Percentiles rank a stretch among this genome's conserved stretches.
phyloP scores from a whole-genome alignment of 2,329 filamentous ascomycete species.

The Aureobasidium melanogenum region DNA sequence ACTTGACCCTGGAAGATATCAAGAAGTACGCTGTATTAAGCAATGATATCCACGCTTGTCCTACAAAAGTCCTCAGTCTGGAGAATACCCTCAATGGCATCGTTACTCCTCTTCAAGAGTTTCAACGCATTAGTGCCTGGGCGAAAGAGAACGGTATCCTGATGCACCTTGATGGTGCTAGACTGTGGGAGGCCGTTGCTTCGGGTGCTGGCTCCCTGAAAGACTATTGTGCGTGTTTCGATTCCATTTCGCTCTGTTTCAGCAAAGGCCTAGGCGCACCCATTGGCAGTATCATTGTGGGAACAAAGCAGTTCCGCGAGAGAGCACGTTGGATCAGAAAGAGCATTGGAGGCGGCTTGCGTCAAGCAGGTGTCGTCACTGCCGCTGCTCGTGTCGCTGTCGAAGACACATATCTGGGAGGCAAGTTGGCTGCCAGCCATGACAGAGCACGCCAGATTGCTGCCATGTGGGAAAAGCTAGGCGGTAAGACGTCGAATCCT shows the following conservation, averaged over 20 bases:
- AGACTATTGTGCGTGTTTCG: conserved; percentile 60
- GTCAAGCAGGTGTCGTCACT: conserved; percentile 68
- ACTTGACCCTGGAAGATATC: conserved; percentile 72
- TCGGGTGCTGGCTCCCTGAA: conserved; percentile 58
- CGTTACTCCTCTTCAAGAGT: conserved; percentile 67
- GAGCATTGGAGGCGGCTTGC: conserved; percentile 67
- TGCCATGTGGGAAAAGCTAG: conserved; percentile 57
- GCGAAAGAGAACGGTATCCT: conserved; percentile 53
- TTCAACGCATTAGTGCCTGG: conserved; percentile 60
- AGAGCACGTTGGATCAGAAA: conserved; percentile 71
- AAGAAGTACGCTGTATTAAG: conserved; percentile 54
- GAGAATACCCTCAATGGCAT: conserved; percentile 80
- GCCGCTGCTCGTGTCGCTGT: conserved; percentile 68
- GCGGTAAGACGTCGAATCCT: conserved; percentile 59
- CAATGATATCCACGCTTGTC: conserved; percentile 67
- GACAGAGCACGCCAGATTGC: conserved; percentile 53
- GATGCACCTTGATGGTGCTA: conserved; percentile 70
- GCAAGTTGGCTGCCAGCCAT: conserved; percentile 54
- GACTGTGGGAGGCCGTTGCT: conserved; percentile 73
- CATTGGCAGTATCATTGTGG: conserved; percentile 65
- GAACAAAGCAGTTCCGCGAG: conserved; percentile 49
- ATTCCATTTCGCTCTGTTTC: conserved; percentile 70
- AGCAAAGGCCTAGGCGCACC: conserved; percentile 77
- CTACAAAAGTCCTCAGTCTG: conserved; percentile 70
- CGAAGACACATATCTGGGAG: conserved; percentile 68